Evolutionary conservation across 2,329 filamentous ascomycete species (phyloP), one percentile per base, ranked within the genome.

Genomic region (Didymella segeticola): DNA sequence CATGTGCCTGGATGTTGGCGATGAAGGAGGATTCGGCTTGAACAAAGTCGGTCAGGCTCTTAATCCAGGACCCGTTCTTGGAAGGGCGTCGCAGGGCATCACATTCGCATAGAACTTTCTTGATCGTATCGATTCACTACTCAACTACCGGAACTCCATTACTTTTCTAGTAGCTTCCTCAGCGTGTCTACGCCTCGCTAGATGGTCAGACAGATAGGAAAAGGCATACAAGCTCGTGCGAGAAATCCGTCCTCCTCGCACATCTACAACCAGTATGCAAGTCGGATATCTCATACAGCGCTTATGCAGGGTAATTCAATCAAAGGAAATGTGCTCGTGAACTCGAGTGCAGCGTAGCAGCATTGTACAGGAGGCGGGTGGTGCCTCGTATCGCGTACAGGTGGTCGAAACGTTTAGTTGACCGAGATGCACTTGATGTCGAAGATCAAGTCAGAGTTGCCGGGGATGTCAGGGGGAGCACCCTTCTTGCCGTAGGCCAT

Each of bases 371-470:
- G 60, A 67, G 61, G 43, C 17, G 47, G 61, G 67, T 63, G 57
- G 51, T 41, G 20, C 67, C 57, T 53, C 27, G 27, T 15, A 7
- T 34, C 19, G 43, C 9, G 51, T 56, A 36, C 61, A 56, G 53
- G 53, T 39, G 38, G 39, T 53, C 19, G 36, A 39, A 2, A 20
- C 20, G 46, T 70, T 65, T 79, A 80, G 65, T 76, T 75, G 65
- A 82, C 72, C 47, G 77, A 77, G 48, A 82, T 72, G 53, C 79
- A 73, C 78, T 82, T 82, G 72, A 82, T 75, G 76, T 99, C 96
- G 76, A 99, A 99, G 74, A 89, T 85, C 76, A 99, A 80, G 64
- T 89, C 91, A 76, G 91, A 93, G 85, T 98, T 97, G 68, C 83
- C 84, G 20, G 95, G 95, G 68, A 99, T 98, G 63, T 89, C 92